Percentiles rank a stretch among this genome's conserved stretches.
phyloP scores from a whole-genome alignment of 495 filamentous ascomycete genomes.

The Monascus purpureus region DNA sequence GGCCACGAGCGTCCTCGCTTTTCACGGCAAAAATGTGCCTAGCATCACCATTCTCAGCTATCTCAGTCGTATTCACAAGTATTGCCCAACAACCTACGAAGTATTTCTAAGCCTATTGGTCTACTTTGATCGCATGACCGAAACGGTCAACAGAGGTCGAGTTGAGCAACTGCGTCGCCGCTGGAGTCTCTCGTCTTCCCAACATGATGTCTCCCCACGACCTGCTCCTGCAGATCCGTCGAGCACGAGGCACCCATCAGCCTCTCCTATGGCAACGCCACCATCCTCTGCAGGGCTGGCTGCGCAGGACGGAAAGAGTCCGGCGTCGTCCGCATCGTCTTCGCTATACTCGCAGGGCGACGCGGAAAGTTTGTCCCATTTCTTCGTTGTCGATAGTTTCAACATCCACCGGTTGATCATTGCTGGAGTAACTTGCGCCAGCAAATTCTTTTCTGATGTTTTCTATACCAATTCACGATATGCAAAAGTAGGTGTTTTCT shows the following conservation, averaged over 20 bases:
- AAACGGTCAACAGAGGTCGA: constrained; percentile 72
- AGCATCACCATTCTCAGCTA: constrained; percentile 97
- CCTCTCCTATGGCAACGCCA: constrained; percentile 23
- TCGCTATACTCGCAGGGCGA: constrained; percentile 28
- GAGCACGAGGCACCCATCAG: constrained; percentile 6
- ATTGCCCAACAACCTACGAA: constrained; percentile 97
- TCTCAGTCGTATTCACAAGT: constrained; percentile 92
- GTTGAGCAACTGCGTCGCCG: constrained; percentile 30
- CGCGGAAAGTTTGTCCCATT: constrained; percentile 53
- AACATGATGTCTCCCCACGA: constrained; percentile 3
- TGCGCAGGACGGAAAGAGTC: constrained; percentile 19
- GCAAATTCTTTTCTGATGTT: constrained; percentile 99
- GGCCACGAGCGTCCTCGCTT: constrained; percentile 88
- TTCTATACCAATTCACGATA: constrained; percentile 99
- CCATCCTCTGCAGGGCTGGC: constrained; percentile 19
- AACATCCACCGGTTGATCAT: constrained; percentile 98
- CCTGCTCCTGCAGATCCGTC: constrained; percentile 7
- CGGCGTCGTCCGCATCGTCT: constrained; percentile 20
- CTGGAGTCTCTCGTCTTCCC: constrained; percentile 8
- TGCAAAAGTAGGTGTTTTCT: constrained; percentile 61
- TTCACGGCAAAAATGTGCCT: constrained; percentile 97
- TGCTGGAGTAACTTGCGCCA: constrained; percentile 93
- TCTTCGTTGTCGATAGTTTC: constrained; percentile 97
- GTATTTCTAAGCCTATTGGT: constrained; percentile 91
- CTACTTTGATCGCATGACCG: constrained; percentile 99